Percentiles rank a stretch among this genome's conserved stretches.
phyloP scores from a whole-genome alignment of 345 rosid genomes.

The Alliaria petiolata region DNA sequence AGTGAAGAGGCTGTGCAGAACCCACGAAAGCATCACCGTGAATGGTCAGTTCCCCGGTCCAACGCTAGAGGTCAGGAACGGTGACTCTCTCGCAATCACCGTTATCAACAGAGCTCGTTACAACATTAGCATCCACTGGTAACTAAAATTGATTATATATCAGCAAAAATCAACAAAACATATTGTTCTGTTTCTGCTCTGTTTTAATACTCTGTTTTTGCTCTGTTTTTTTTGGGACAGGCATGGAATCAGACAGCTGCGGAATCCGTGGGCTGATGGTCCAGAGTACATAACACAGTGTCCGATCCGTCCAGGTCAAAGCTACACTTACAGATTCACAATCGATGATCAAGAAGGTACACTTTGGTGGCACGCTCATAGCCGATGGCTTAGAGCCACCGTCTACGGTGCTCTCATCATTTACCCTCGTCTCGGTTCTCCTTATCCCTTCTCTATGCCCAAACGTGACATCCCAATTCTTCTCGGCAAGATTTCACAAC shows the following conservation, averaged over 20 bases:
- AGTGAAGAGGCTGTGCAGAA: constrained; percentile 95
- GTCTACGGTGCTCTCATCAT: constrained; percentile 80
- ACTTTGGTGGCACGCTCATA: constrained; percentile 95
- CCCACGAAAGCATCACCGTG: constrained; percentile 61
- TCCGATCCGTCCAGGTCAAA: constrained; percentile 69
- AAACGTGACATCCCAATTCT: constrained; percentile 60
- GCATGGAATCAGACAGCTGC: constrained; percentile 65
- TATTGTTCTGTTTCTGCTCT: constrained; percentile 10
- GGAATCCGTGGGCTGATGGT: constrained; percentile 96
- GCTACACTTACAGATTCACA: constrained; percentile 56
- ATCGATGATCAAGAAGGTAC: constrained; percentile 71
- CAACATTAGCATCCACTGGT: constrained; percentile 77
- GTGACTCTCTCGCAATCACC: constrained; percentile 63
- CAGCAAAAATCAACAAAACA: neutral
- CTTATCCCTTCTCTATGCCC: constrained; percentile 64
- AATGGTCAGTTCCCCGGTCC: constrained; percentile 92
- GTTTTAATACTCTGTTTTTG: constrained; percentile 9
- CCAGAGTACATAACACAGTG: constrained; percentile 80
- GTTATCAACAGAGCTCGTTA: constrained; percentile 65
- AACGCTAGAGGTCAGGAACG: constrained; percentile 63
- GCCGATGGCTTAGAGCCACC: constrained; percentile 78
- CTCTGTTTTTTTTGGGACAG: constrained; percentile 16
- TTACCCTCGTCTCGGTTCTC: constrained; percentile 51
- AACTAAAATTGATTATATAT: neutral
- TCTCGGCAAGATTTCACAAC: constrained; percentile 40